A percentile compares a stretch with the other conserved stretches of the same genome.
phyloP scores from a whole-genome alignment of 805 yeast species.

The Hanseniaspora thailandica region DNA sequence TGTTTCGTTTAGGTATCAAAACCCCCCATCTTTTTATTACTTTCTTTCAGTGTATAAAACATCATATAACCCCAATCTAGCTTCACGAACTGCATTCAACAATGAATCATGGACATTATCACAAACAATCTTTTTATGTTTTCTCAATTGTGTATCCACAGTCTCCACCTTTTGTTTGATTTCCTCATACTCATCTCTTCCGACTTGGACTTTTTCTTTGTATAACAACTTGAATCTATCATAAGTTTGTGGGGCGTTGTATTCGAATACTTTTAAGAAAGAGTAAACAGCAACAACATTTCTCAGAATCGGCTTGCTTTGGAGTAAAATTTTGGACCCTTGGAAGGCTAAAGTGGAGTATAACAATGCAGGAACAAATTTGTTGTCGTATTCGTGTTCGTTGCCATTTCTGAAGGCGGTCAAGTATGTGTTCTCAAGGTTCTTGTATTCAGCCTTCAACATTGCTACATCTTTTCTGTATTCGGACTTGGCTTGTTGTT shows the following conservation, averaged over 20 bases:
- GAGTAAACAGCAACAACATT: conserved; percentile 22
- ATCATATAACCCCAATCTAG: conserved; percentile 9
- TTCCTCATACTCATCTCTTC: conserved; percentile 19
- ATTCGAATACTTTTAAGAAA: conserved; percentile 20
- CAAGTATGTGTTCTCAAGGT: not conserved
- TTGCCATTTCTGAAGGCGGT: conserved; percentile 13
- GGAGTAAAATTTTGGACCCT: conserved; percentile 24
- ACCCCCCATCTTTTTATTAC: not conserved
- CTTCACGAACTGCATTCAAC: conserved; percentile 16
- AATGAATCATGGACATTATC: conserved; percentile 15
- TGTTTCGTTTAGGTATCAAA: not conserved
- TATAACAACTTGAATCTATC: conserved; percentile 16
- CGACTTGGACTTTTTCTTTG: conserved; percentile 17
- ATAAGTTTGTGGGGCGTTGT: conserved; percentile 24
- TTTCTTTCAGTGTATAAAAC: conserved; percentile 1
- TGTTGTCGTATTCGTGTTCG: conserved; percentile 20
- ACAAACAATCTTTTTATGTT: conserved; percentile 6
- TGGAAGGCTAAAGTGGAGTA: conserved; percentile 24
- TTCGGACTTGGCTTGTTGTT: conserved; percentile 7
- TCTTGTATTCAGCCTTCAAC: conserved; percentile 1
- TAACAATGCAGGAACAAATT: conserved; percentile 23
- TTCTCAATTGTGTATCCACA: conserved; percentile 16
- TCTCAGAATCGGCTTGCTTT: conserved; percentile 22
- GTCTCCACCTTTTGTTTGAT: conserved; percentile 16
- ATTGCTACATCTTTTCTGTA: conserved; percentile 7